Evolutionary conservation across 768 basidiomycete species (phyloP).

Genomic region (Arthromyces matolae): DNA sequence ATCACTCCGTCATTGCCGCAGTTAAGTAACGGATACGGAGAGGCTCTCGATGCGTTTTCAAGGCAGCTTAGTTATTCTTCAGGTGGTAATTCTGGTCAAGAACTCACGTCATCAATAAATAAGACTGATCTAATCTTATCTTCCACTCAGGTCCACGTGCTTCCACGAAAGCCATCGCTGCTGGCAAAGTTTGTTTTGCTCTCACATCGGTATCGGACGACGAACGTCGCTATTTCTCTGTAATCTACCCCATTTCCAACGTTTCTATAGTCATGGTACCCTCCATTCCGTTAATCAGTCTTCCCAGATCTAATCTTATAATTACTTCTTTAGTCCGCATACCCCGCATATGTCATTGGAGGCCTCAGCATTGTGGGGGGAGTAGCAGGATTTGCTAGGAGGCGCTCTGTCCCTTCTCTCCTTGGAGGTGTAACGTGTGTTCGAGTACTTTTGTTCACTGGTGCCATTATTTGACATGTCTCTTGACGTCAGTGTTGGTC

Average conservation of each 20-base stretch:
- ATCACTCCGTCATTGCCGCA: slow-evolving; percentile 1
- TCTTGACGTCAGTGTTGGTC: slow-evolving; percentile 54
- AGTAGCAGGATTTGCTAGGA: slow-evolving; percentile 64
- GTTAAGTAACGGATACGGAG: background rate
- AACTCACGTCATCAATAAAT: background rate
- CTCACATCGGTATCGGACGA: background rate
- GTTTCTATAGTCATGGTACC: background rate
- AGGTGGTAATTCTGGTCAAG: background rate
- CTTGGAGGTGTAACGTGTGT: slow-evolving; percentile 77
- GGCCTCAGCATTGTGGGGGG: slow-evolving; percentile 75
- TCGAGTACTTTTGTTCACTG: background rate
- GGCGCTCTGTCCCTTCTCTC: slow-evolving; percentile 76
- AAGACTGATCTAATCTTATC: slow-evolving; percentile 9
- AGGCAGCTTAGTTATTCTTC: background rate
- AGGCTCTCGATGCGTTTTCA: too few relatives aligned
- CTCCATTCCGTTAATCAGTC: background rate
- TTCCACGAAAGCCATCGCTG: too few relatives aligned
- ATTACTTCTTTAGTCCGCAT: slow-evolving; percentile 55
- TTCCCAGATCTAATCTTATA: background rate
- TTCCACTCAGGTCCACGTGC: background rate
- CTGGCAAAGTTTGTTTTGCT: too few relatives aligned
- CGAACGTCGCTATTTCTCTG: background rate
- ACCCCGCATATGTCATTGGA: slow-evolving; percentile 78
- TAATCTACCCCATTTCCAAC: background rate
- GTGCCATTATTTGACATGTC: background rate